A percentile compares a stretch with the other conserved stretches of the same genome.
Conservation (phyloP, 108 stramenopile genomes). For the Epipyxis sp. region DNA sequence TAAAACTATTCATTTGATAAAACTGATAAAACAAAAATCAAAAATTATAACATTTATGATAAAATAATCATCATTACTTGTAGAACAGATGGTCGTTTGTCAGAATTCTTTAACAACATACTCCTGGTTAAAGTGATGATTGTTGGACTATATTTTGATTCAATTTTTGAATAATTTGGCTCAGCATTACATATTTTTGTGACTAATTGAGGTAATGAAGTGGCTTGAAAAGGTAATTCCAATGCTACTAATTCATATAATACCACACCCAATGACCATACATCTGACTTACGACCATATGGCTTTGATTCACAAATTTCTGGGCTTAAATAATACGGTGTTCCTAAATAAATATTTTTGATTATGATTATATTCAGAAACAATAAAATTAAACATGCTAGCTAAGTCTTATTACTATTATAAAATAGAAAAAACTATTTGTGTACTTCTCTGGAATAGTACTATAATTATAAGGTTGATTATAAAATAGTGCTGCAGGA, state of each 20-base stretch:
- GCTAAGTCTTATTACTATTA: too few species aligned
- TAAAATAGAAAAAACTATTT: too few species aligned
- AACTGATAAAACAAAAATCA: too few species aligned
- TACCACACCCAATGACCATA: constrained; percentile 52
- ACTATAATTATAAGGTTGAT: too few species aligned
- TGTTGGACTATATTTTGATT: not conserved
- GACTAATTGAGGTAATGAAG: constrained; percentile 26
- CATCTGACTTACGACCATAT: constrained; percentile 47
- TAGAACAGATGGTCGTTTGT: not conserved
- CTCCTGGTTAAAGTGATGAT: not conserved
- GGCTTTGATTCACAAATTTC: constrained; percentile 52
- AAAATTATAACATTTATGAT: too few species aligned
- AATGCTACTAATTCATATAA: constrained; percentile 53
- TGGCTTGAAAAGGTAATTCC: constrained; percentile 38
- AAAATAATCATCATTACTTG: too few species aligned
- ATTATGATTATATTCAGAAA: constrained; percentile 30
- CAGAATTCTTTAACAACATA: not conserved
- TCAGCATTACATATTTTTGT: not conserved
- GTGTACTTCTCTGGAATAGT: too few species aligned
- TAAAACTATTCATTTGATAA: too few species aligned
- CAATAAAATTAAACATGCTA: too few species aligned
- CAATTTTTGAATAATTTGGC: constrained; percentile 4
- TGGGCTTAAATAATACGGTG: constrained; percentile 53
- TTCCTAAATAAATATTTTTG: constrained; percentile 39
- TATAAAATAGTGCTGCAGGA: too few species aligned